A percentile compares a stretch with the other conserved stretches of the same genome.
phyloP scores from a whole-genome alignment of 2,329 filamentous ascomycete genomes.

The Gaeumannomyces tritici region DNA sequence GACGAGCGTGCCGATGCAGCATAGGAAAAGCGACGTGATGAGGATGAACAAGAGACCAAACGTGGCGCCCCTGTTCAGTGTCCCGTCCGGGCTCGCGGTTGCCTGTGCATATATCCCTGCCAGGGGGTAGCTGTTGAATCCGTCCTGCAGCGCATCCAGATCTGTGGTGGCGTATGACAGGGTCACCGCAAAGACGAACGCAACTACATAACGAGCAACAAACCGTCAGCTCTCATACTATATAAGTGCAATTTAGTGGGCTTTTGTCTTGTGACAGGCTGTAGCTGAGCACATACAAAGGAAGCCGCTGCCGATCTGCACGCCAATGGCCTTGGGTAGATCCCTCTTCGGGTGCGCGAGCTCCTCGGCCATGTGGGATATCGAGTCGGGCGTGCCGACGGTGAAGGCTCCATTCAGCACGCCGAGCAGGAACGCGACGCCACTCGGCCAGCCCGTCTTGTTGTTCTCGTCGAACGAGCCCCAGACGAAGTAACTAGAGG shows the following conservation, averaged over 20 bases:
- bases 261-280: conserved; percentile 5
- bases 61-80: conserved; percentile 38
- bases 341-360: conserved; percentile 37
- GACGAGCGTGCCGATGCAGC: conserved; percentile 39
- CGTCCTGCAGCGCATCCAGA: conserved; percentile 38
- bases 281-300: conserved; percentile 18
- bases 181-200: conserved; percentile 40
- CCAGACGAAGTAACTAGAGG: conserved; percentile 44
- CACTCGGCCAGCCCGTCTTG: conserved; percentile 41
- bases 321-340: conserved; percentile 38
- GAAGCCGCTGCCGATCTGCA: conserved; percentile 36
- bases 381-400: conserved; percentile 55
- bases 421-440: conserved; percentile 55
- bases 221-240: conserved; percentile 10
- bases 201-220: conserved; percentile 31
- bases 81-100: conserved; percentile 31
- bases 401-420: conserved; percentile 60
- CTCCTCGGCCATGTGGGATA: conserved; percentile 53
- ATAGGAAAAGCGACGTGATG: conserved; percentile 39
- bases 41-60: conserved; percentile 49
- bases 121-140: conserved; percentile 47
- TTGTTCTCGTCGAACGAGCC: conserved; percentile 34
- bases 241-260: conserved; percentile 27
- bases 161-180: conserved; percentile 46
- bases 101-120: conserved; percentile 54